Conservation (phyloP, 1,284 basidiomycete species). For the Puccinia horiana region DNA sequence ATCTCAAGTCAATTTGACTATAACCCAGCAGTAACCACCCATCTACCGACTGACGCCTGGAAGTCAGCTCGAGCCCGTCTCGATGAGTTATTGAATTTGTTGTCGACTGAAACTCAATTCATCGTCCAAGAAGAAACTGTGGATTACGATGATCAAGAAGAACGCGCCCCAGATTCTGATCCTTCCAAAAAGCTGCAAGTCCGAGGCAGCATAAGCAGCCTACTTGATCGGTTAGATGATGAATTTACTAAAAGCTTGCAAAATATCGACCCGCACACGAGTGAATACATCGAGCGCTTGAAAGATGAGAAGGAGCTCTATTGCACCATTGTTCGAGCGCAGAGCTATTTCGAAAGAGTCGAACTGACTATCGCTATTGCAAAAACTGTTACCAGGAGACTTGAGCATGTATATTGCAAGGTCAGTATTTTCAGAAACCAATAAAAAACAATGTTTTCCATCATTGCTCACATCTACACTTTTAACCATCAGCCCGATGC, state of each 20-base stretch:
- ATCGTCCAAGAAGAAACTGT: constrained; percentile 77
- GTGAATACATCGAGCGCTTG: constrained; percentile 93
- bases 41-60: constrained; percentile 94
- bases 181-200: constrained; percentile 65
- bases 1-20: constrained; percentile 97
- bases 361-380: constrained; percentile 75
- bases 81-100: constrained; percentile 78
- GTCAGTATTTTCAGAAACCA: constrained; percentile 61
- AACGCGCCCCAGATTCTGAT: constrained; percentile 71
- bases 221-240: constrained; percentile 94
- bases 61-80: constrained; percentile 80
- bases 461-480: neutral
- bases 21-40: constrained; percentile 73
- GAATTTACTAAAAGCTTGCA: constrained; percentile 98
- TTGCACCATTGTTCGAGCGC: constrained; percentile 84
- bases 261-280: constrained; percentile 97
- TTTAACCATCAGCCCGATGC: constrained; percentile 72
- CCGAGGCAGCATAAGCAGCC: constrained; percentile 87
- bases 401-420: constrained; percentile 99
- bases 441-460: neutral
- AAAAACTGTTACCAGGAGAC: constrained; percentile 86
- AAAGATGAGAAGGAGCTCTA: constrained; percentile 95
- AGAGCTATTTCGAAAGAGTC: constrained; percentile 84
- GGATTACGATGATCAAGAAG: constrained; percentile 88
- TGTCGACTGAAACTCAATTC: constrained; percentile 72